Percentiles rank a stretch among this genome's conserved stretches.
Conservation (phyloP, 164 flowering plant species). For the Houttuynia cordata region DNA sequence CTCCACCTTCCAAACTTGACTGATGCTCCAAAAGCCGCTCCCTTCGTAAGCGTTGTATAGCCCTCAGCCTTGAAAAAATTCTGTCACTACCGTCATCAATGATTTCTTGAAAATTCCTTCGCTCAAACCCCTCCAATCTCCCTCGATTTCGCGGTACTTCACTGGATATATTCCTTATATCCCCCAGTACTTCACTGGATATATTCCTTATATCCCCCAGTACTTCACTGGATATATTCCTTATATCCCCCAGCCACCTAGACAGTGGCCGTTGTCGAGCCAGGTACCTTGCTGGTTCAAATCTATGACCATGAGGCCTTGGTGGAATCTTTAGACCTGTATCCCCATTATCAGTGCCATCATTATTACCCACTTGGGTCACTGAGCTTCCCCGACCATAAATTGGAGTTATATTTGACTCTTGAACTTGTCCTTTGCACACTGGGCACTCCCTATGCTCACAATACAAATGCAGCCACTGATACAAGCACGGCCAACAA, state of each 20-base stretch:
- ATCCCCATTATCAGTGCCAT: conserved; percentile 5
- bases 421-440: conserved; percentile 26
- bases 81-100: conserved; percentile 7
- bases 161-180: conserved; percentile 13
- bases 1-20: conserved; percentile 7
- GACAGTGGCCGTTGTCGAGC: conserved; percentile 9
- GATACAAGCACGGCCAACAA: conserved; percentile 30
- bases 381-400: conserved; percentile 23
- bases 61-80: conserved; percentile 12
- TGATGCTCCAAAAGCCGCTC: conserved; percentile 11
- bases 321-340: conserved; percentile 26
- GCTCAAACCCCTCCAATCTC: conserved; percentile 11
- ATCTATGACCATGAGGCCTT: conserved; percentile 20
- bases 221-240: conserved; percentile 14
- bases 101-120: conserved; percentile 6
- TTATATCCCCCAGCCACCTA: conserved; percentile 7
- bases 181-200: conserved; percentile 17
- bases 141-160: conserved; percentile 13
- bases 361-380: conserved; percentile 9
- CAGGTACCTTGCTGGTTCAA: conserved; percentile 20
- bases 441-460: conserved; percentile 28
- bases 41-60: conserved; percentile 11
- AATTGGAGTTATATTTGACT: conserved; percentile 18
- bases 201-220: no score
- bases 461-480: conserved; percentile 20